phyloP scores from a whole-genome alignment of 2,329 filamentous ascomycete species.

The Sporothrix schenckii region DNA sequence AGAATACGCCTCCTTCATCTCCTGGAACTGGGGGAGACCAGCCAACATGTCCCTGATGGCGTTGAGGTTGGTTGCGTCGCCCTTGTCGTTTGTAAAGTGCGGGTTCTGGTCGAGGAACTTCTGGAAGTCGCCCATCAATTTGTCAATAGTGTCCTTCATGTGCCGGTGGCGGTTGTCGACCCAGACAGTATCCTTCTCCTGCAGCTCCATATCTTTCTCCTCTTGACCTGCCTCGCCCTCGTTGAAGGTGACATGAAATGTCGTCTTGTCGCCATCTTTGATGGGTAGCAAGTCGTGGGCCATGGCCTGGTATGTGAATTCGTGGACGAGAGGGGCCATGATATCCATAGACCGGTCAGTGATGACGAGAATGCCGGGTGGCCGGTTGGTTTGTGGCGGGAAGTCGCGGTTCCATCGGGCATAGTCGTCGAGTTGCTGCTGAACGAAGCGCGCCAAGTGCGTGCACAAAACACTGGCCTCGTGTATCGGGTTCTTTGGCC shows the following conservation, averaged over 20 bases:
- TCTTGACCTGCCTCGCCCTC: slow-evolving; percentile 70
- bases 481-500: slow-evolving; percentile 72
- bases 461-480: slow-evolving; percentile 86
- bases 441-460: slow-evolving; percentile 86
- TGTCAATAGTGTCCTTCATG: slow-evolving; percentile 97
- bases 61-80: slow-evolving; percentile 75
- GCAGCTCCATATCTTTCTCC: slow-evolving; percentile 87
- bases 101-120: slow-evolving; percentile 90
- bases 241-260: slow-evolving; percentile 79
- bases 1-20: slow-evolving; percentile 93
- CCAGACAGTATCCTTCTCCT: slow-evolving; percentile 92
- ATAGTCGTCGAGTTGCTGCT: slow-evolving; percentile 88
- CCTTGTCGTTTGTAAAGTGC: slow-evolving; percentile 78
- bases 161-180: slow-evolving; percentile 90
- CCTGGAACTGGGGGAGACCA: slow-evolving; percentile 88
- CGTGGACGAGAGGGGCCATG: slow-evolving; percentile 83
- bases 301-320: slow-evolving; percentile 99
- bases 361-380: slow-evolving; percentile 80
- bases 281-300: slow-evolving; percentile 90
- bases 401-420: slow-evolving; percentile 82
- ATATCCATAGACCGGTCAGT: slow-evolving; percentile 93
- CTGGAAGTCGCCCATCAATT: slow-evolving; percentile 88
- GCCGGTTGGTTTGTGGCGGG: slow-evolving; percentile 75
- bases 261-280: slow-evolving; percentile 84
- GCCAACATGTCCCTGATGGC: slow-evolving; percentile 97